Percentiles rank a stretch among this genome's conserved stretches.
Conservation (phyloP, 495 filamentous ascomycete species). For the Penicillium soppii region DNA sequence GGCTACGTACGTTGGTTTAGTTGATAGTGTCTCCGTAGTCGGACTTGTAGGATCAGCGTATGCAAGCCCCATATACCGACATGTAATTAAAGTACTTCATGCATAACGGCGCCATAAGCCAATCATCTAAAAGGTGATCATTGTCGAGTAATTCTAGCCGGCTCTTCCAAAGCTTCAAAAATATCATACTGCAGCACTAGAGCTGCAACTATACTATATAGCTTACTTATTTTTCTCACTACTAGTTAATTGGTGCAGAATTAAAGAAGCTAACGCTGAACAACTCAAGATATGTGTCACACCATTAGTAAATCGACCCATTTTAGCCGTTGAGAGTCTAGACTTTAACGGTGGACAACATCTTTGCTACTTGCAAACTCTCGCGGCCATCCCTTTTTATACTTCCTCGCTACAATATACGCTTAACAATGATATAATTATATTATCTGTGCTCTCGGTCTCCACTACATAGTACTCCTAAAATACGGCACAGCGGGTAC, state of each 20-base stretch:
- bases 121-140: background rate
- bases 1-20: too few species aligned
- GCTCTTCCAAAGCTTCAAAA: background rate
- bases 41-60: background rate
- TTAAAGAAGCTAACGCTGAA: background rate
- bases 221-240: background rate
- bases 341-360: slow-evolving; percentile 3
- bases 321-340: slow-evolving; percentile 2
- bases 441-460: too few species aligned
- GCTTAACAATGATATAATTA: too few species aligned
- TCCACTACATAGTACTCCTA: too few species aligned
- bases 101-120: slow-evolving; percentile 1
- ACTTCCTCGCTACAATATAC: too few species aligned
- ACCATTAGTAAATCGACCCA: slow-evolving; percentile 5
- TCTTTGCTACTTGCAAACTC: too few species aligned
- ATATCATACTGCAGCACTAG: too few species aligned
- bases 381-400: too few species aligned
- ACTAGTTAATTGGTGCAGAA: too few species aligned
- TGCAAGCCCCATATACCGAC: too few species aligned
- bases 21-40: background rate
- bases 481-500: too few species aligned
- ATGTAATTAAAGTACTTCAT: too few species aligned
- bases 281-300: background rate
- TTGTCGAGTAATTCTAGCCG: background rate
- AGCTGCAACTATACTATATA: background rate